Evolutionary conservation across 495 filamentous ascomycete genomes (phyloP).

Genomic region (Penicillium pulvis): DNA sequence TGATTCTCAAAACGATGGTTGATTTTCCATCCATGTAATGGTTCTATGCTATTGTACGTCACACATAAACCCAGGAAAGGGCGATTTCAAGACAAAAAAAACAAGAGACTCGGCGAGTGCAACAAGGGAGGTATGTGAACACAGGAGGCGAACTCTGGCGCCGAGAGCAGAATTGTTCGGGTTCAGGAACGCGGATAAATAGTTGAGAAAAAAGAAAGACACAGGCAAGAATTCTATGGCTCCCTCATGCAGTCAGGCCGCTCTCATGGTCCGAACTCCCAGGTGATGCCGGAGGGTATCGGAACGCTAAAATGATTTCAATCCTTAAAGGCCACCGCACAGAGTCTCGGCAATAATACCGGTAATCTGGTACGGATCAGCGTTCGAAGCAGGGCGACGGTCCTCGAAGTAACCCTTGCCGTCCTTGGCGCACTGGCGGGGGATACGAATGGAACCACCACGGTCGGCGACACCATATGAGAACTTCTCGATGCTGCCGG

Average conservation of each 20-base stretch:
- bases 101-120: constrained; percentile 29
- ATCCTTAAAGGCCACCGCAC: constrained; percentile 48
- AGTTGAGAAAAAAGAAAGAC: constrained; percentile 18
- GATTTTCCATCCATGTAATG: constrained; percentile 33
- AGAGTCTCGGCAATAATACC: constrained; percentile 86
- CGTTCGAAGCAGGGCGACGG: constrained; percentile 91
- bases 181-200: constrained; percentile 17
- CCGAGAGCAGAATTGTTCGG: constrained; percentile 22
- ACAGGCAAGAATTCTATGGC: constrained; percentile 32
- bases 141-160: constrained; percentile 31
- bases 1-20: constrained; percentile 30
- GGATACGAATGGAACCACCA: constrained; percentile 91
- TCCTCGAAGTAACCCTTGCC: constrained; percentile 99
- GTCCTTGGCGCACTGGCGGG: constrained; percentile 84
- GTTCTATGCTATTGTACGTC: constrained; percentile 42
- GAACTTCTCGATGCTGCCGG: constrained; percentile 90
- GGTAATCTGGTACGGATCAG: constrained; percentile 94
- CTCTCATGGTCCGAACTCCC: constrained; percentile 43
- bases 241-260: constrained; percentile 45
- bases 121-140: constrained; percentile 31
- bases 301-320: constrained; percentile 46
- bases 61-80: constrained; percentile 31
- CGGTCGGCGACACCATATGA: constrained; percentile 95
- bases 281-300: constrained; percentile 52
- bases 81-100: constrained; percentile 19